Base-by-base conservation (phyloP, 2,329 filamentous ascomycete species). In the Sarocladium kiliense region DNA sequence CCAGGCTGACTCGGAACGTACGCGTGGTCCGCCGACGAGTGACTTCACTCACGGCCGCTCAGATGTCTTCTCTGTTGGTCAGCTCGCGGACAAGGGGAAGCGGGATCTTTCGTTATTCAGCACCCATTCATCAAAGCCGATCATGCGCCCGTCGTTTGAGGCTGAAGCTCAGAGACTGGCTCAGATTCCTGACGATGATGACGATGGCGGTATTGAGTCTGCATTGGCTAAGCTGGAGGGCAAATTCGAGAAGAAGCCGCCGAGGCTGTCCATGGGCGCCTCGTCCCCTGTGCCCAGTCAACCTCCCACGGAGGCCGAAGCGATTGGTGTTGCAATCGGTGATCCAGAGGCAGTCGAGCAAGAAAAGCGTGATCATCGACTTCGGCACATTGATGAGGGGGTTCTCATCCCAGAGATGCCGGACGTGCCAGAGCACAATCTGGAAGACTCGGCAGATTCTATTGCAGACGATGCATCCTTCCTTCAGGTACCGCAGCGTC, bases 181-280 rank as follows among this genome's bases (percentile, higher is more conserved):
- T 2, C 86, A 89, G 55, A 89, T 97, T 25, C 91, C 93, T 0
- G 92, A 97, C 65, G 90, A 95, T 36, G 67, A 75, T 16, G 81
- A 86, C 58, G 89, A 95, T 65, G 91, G 91, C 6, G 93, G 93
- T 12, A 86, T 97, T 25, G 94, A 97, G 66, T 91, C 92, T n/a
- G 90, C 94, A 0, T 70, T 99, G 53, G 73, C 92, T 62, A 99
- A 97, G 65, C 78, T 99, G 0, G 94, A 99, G 73, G 94, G 94
- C 10, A 93, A 84, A 61, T 94, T 87, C 62, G 80, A 87, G 65
- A 85, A 79, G 61, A 82, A 70, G 62, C 59, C 67, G 0, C 67
- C 67, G 26, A 73, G 70, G 54, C 65, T 74, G 12, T 76, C 71
- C 14, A 73, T 75, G 58, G 72, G 74, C 42, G 18, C 21, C 18